A percentile compares a stretch with the other conserved stretches of the same genome.
phyloP scores from a whole-genome alignment of 306 rosid genomes.

The Spatholobus suberectus region DNA sequence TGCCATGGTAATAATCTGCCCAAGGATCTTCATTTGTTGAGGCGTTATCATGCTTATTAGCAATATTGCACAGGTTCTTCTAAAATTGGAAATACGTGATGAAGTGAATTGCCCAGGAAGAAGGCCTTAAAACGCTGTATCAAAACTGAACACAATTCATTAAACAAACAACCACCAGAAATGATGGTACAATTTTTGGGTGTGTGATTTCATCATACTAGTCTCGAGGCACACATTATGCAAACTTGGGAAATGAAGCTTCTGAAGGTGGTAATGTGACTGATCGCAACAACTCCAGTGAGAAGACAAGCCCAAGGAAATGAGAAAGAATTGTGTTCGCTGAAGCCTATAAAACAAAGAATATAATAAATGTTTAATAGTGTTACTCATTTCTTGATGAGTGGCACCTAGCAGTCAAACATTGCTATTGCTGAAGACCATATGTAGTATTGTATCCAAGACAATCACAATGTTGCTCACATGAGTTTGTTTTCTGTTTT shows the following conservation, averaged over 20 bases:
- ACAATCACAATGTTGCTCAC: background rate
- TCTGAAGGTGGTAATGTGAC: conserved; percentile 80
- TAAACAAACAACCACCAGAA: conserved; percentile 25
- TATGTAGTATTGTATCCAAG: conserved; percentile 17
- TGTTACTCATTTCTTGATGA: conserved; percentile 3
- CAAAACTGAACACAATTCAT: conserved; percentile 26
- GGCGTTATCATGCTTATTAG: conserved; percentile 29
- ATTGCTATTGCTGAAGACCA: background rate
- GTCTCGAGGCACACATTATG: conserved; percentile 43
- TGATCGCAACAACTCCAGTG: conserved; percentile 87
- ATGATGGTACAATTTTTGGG: conserved; percentile 9
- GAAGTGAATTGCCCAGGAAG: conserved; percentile 25
- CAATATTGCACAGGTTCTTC: conserved; percentile 22
- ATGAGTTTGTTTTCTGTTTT: background rate
- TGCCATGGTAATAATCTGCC: background rate
- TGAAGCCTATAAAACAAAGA: conserved; percentile 69
- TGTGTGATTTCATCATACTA: conserved; percentile 11
- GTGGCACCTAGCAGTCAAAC: conserved; percentile 8
- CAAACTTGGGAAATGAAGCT: conserved; percentile 65
- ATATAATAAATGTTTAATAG: background rate
- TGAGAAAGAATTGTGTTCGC: conserved; percentile 97
- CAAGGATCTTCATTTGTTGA: conserved; percentile 36
- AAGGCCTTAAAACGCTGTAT: conserved; percentile 24
- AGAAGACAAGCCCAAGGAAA: conserved; percentile 88
- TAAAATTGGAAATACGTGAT: conserved; percentile 23